Evolutionary conservation across 179 eudicot species (phyloP).

Genomic region (Silene coronaria): DNA sequence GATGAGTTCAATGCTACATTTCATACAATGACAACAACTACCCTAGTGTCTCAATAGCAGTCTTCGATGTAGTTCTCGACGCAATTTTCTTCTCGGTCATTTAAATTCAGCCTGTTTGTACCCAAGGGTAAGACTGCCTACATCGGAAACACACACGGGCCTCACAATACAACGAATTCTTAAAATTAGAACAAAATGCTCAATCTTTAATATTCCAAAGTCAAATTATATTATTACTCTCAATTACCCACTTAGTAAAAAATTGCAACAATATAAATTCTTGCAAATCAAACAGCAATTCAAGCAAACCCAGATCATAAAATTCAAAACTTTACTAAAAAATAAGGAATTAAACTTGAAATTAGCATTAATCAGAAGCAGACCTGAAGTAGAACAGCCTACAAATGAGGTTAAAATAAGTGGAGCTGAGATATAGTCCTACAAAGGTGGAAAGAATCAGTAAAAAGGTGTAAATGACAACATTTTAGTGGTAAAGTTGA

Average conservation of each 20-base stretch:
- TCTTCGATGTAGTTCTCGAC: too few species aligned
- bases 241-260: slow-evolving; percentile 3
- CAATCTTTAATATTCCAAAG: background rate
- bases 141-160: too few species aligned
- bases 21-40: background rate
- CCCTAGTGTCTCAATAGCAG: too few species aligned
- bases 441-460: slow-evolving; percentile 10
- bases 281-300: background rate
- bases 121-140: too few species aligned
- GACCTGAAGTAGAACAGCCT: slow-evolving; percentile 17
- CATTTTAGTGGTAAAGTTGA: background rate
- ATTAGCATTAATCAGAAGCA: slow-evolving; percentile 5
- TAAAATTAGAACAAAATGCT: too few species aligned
- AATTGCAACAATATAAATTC: background rate
- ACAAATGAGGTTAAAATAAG: background rate
- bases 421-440: slow-evolving; percentile 7
- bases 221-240: background rate
- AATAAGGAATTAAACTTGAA: background rate
- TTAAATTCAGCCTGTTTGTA: too few species aligned
- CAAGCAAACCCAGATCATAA: background rate
- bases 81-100: too few species aligned
- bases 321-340: slow-evolving; percentile 7
- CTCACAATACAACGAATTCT: background rate
- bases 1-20: background rate
- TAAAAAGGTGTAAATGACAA: slow-evolving; percentile 20